Percentiles rank a stretch among this genome's conserved stretches.
Evolutionary conservation across 176 grass and related monocot species (phyloP).

Genomic region (Oryza nivara): DNA sequence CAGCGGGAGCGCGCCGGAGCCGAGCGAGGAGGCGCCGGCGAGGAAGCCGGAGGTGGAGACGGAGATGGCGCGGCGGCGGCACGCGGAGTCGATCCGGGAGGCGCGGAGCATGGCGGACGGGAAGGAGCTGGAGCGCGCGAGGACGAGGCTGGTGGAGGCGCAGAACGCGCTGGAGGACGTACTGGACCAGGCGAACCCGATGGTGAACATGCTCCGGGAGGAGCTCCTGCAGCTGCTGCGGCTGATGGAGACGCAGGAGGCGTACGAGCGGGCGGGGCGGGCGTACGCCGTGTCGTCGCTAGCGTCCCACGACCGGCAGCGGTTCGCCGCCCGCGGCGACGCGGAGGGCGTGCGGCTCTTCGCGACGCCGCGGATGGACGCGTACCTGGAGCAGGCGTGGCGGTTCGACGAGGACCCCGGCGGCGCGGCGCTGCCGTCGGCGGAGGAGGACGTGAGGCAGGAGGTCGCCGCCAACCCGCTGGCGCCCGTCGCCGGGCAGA

Average conservation of each 20-base stretch:
- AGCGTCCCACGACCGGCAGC: slow-evolving; percentile 28
- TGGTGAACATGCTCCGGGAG: slow-evolving; percentile 18
- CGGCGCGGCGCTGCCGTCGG: not conserved
- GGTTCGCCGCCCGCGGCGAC: slow-evolving; percentile 23
- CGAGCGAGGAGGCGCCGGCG: not conserved
- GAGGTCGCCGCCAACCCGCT: slow-evolving; percentile 25
- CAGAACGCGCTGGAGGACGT: not conserved
- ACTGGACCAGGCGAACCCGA: not conserved
- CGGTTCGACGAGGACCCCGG: not conserved
- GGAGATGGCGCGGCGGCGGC: not conserved
- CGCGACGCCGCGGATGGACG: slow-evolving; percentile 41
- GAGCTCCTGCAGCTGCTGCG: slow-evolving; percentile 29
- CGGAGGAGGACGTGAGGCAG: slow-evolving; percentile 8
- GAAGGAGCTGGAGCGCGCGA: not conserved
- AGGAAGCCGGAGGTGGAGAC: not conserved
- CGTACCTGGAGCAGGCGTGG: slow-evolving; percentile 15
- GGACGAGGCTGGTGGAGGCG: not conserved
- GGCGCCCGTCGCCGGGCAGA: not conserved
- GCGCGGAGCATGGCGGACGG: not conserved
- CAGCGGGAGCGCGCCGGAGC: not conserved
- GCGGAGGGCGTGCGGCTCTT: slow-evolving; percentile 3
- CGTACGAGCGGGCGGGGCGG: not conserved
- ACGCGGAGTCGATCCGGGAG: not conserved
- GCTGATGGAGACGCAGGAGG: slow-evolving; percentile 4
- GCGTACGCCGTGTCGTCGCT: slow-evolving; percentile 32